Evolutionary conservation across 192 early-diverging fungal genomes (phyloP).

Genomic region (Dissophora globulifera): DNA sequence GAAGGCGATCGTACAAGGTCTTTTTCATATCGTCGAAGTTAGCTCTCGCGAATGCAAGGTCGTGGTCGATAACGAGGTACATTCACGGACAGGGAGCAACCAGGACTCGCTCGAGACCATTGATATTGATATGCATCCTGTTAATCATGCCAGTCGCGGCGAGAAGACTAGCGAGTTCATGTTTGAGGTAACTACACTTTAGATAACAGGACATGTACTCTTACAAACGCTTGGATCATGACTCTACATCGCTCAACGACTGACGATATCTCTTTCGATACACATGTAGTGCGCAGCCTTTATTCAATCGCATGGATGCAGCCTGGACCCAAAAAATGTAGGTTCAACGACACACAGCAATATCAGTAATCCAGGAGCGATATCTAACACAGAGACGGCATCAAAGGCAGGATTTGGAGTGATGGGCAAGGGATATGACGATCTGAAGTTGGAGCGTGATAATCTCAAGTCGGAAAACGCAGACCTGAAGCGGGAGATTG

Average conservation of each 20-base stretch:
- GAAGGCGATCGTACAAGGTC: conserved; percentile 29
- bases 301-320: conserved; percentile 37
- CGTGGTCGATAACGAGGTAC: conserved; percentile 47
- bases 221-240: too few species aligned
- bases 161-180: conserved; percentile 45
- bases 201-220: too few species aligned
- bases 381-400: not conserved
- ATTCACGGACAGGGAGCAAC: conserved; percentile 12
- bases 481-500: conserved; percentile 32
- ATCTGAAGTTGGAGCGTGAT: conserved; percentile 41
- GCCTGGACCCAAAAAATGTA: conserved; percentile 1
- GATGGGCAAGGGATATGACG: conserved; percentile 15
- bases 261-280: too few species aligned
- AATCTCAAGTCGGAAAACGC: conserved; percentile 32
- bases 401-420: not conserved
- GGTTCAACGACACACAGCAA: not conserved
- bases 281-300: conserved; percentile 36
- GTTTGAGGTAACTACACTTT: conserved; percentile 34
- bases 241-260: too few species aligned
- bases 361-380: too few species aligned
- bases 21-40: conserved; percentile 29
- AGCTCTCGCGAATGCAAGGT: conserved; percentile 39
- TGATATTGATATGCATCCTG: conserved; percentile 31
- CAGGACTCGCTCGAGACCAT: conserved; percentile 11
- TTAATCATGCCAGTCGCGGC: conserved; percentile 30